Evolutionary conservation across 495 filamentous ascomycete genomes (phyloP), one percentile per base, ranked within the genome.

Genomic region (Podospora pseudopauciseta): DNA sequence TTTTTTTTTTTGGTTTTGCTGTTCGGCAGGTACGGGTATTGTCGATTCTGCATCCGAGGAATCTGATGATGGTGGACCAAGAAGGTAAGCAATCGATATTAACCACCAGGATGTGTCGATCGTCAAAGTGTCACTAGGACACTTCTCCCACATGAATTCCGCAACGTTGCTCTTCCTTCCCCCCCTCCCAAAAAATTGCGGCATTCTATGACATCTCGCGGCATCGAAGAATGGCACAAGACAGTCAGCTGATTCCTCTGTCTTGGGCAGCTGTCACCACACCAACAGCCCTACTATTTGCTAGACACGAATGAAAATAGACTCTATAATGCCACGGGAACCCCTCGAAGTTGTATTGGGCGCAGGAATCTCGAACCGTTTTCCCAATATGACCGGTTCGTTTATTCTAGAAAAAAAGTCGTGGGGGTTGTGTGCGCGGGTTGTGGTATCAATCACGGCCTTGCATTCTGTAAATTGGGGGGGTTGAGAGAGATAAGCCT

Each of bases 401-500:
- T 49, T 49, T 49, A 49, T 49, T 49, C 55, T 58, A 58, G 55
- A 49, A 49, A 4, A 18, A 56, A 4, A 5, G 13, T 20, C 18
- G 55, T 58, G 55, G 55, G 55, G 55, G 55, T 58, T 32, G 30
- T 32, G 30, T 32, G 30, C 30, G 30, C 30, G 30, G 30, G 30
- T 32, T 32, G 30, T 32, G 55, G 55, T 58, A 58, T 58, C 55
- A 58, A 58, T 58, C 55, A 58, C n/a, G n/a, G 23, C 61, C 13
- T 63, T 63, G 30, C 34, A 34, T 19, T 19, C 19, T 44, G 11
- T 16, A 27, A 39, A 32, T n/a, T 20, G 61, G 28, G n/a, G n/a
- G 32, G 23, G n/a, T 2, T 5, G 28, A 56, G 27, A 56, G 27
- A 55, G 27, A 44, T 44, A 59, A 68, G 39, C 54, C 57, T 32